These are phyloP conservation scores for Trichoderma gamsii DNA, from an alignment of 495 filamentous ascomycete species.

Conservation along the genomic window DNA sequence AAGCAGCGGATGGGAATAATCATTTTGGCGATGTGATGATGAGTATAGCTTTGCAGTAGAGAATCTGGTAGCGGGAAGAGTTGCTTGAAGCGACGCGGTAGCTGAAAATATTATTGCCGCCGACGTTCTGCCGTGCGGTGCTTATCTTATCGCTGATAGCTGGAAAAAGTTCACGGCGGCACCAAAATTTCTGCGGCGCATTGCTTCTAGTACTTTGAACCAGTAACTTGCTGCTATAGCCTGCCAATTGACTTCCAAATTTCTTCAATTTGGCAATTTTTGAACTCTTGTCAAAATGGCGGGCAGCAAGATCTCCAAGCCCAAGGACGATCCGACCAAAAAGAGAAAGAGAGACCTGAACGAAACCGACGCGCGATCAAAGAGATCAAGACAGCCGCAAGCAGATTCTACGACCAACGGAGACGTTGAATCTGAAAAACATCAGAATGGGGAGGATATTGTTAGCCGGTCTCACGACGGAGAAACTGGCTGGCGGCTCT, in stretches of 20 bases:
- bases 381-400: conserved; percentile 1
- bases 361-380: conserved; percentile 10
- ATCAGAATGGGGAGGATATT: background rate
- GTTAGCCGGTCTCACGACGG: conserved; percentile 19
- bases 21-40: conserved; percentile 52
- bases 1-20: conserved; percentile 98
- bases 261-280: background rate
- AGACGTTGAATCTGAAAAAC: conserved; percentile 16
- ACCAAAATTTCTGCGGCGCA: conserved; percentile 17
- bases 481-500: conserved; percentile 47
- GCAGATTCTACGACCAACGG: conserved; percentile 21
- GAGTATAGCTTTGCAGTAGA: background rate
- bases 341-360: conserved; percentile 25
- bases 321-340: conserved; percentile 29
- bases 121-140: conserved; percentile 16
- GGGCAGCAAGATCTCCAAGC: conserved; percentile 24
- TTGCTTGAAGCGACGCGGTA: conserved; percentile 11
- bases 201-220: background rate
- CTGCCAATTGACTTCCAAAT: background rate
- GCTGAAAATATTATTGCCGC: conserved; percentile 12
- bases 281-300: conserved; percentile 19
- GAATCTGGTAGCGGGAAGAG: background rate
- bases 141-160: conserved; percentile 18
- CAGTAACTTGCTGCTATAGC: background rate
- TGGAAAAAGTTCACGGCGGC: conserved; percentile 14